Percentiles rank a stretch among this genome's conserved stretches.
Conservation (phyloP, 805 yeast genomes). For the Myxozyma melibiosi region DNA sequence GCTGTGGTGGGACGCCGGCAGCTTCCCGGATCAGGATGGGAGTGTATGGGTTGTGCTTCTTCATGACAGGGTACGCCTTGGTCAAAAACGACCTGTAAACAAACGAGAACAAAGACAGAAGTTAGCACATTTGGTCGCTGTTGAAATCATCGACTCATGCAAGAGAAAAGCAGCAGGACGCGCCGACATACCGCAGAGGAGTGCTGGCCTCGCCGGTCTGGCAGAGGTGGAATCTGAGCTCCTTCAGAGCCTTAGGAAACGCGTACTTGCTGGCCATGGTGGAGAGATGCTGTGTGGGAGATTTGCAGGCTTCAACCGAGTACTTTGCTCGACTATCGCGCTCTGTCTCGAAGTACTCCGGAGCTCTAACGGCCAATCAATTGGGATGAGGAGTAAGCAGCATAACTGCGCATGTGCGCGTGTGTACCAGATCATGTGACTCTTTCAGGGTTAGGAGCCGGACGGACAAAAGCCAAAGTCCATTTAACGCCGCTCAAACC, state of each 20-base stretch:
- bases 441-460: not conserved
- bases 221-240: constrained; percentile 72
- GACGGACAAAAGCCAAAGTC: not conserved
- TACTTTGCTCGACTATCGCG: too few relatives aligned
- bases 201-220: constrained; percentile 75
- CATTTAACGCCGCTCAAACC: not conserved
- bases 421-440: not conserved
- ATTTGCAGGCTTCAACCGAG: too few relatives aligned
- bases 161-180: not conserved
- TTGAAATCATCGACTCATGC: not conserved
- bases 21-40: constrained; percentile 83
- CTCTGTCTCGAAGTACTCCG: constrained; percentile 2
- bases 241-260: constrained; percentile 60
- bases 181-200: constrained; percentile 54
- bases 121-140: not conserved
- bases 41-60: constrained; percentile 61
- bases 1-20: constrained; percentile 67
- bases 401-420: not conserved
- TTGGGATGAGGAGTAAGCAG: not conserved
- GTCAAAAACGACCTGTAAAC: constrained; percentile 58
- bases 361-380: constrained; percentile 12
- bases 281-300: not conserved
- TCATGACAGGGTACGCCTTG: constrained; percentile 65
- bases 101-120: not conserved
- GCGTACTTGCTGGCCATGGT: constrained; percentile 41